phyloP scores from a whole-genome alignment of 2,329 filamentous ascomycete species.

The Ascochyta fabae region DNA sequence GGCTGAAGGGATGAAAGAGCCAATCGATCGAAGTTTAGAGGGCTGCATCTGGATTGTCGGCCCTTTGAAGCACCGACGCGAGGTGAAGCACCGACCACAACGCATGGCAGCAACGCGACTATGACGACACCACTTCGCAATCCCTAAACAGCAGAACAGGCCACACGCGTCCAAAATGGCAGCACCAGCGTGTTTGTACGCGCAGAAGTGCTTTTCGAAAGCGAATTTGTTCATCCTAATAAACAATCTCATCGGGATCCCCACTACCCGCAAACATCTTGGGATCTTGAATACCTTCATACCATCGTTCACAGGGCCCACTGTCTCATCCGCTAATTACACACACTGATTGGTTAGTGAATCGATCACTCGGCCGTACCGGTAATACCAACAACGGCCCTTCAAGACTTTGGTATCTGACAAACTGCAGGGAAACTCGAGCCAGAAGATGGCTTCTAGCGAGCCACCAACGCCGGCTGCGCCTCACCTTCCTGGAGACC shows the following conservation, averaged over 20 bases:
- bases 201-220: conserved; percentile 1
- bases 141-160: not conserved
- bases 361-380: not conserved
- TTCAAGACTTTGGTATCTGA: not conserved
- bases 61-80: conserved; percentile 21
- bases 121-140: conserved; percentile 31
- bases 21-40: conserved; percentile 20
- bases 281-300: not conserved
- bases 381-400: not conserved
- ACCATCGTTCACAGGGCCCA: not conserved
- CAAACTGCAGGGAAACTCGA: conserved; percentile 6
- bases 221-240: conserved; percentile 5
- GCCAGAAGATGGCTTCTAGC: conserved; percentile 32
- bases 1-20: conserved; percentile 19
- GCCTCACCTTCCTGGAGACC: conserved; percentile 44
- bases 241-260: not conserved
- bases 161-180: conserved; percentile 21
- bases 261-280: not conserved
- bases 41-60: conserved; percentile 17
- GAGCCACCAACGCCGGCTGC: conserved; percentile 42
- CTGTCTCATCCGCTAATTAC: not conserved
- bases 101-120: conserved; percentile 12
- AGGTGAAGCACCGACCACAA: conserved; percentile 14
- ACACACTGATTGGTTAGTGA: not conserved
- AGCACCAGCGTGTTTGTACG: conserved; percentile 8